Conservation (phyloP, 495 filamentous ascomycete genomes). For the Lasiosphaeria ovina region DNA sequence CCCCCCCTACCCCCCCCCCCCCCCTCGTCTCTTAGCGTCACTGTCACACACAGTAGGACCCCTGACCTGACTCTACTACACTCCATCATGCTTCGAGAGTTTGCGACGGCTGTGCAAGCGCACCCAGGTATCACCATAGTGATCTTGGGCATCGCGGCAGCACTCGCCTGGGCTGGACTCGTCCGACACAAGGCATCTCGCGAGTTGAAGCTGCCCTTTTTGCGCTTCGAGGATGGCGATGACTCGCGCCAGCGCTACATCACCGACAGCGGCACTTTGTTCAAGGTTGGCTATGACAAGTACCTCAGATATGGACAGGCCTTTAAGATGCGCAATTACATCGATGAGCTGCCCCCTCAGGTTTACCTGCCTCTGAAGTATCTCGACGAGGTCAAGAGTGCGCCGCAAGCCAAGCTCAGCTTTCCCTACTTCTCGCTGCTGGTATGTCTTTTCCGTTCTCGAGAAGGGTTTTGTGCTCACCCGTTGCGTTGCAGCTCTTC, state of each 20-base stretch:
- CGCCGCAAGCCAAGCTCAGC: constrained; percentile 10
- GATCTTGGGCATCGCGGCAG: neutral
- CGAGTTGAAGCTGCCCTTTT: constrained; percentile 6
- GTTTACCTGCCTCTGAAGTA: constrained; percentile 12
- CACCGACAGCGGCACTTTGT: constrained; percentile 6
- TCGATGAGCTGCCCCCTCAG: constrained; percentile 10
- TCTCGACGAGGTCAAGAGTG: constrained; percentile 11
- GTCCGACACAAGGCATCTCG: neutral
- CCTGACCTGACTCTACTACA: no score
- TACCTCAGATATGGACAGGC: constrained; percentile 14
- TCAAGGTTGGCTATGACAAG: constrained; percentile 7
- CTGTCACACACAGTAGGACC: no score
- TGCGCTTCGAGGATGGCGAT: constrained; percentile 11
- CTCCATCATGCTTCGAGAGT: no score
- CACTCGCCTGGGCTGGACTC: neutral
- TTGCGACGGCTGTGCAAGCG: no score
- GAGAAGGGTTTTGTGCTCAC: neutral
- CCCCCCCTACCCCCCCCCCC: no score
- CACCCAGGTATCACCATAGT: no score
- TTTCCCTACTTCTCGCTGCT: constrained; percentile 9
- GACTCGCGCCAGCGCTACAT: constrained; percentile 12
- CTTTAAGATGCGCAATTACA: constrained; percentile 14
- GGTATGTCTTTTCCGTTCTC: neutral
- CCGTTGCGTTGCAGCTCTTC: constrained; percentile 2
- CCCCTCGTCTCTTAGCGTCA: no score